A percentile compares a stretch with the other conserved stretches of the same genome.
Conservation (phyloP, 345 rosid genomes). For the Euphorbia peplus region DNA sequence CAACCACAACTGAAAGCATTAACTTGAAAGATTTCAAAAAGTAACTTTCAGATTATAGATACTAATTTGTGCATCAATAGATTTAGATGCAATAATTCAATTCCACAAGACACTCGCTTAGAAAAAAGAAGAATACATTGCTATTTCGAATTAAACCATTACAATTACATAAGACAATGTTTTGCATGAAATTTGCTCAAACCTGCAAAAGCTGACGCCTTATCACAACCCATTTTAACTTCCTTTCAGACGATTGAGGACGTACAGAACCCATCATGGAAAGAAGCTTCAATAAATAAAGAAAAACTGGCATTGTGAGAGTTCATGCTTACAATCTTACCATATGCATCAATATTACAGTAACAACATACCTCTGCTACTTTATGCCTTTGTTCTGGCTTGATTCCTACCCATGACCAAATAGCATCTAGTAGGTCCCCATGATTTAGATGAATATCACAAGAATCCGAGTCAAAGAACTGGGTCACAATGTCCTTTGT, state of each 20-base stretch:
- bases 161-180: background rate
- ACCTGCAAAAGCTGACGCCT: constrained; percentile 98
- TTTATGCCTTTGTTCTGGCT: constrained; percentile 72
- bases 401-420: constrained; percentile 96
- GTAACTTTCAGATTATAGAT: background rate
- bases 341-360: constrained; percentile 1
- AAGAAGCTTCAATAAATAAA: constrained; percentile 63
- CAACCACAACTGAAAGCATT: background rate
- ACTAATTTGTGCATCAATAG: background rate
- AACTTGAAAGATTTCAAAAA: background rate
- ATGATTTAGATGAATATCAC: constrained; percentile 89
- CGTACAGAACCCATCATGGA: constrained; percentile 80
- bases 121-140: background rate
- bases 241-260: constrained; percentile 91
- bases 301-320: constrained; percentile 29
- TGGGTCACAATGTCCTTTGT: constrained; percentile 59
- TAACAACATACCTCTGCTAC: constrained; percentile 76
- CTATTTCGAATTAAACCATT: background rate
- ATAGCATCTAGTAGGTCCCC: constrained; percentile 84
- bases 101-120: background rate
- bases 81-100: background rate
- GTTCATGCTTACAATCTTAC: constrained; percentile 13
- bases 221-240: constrained; percentile 80
- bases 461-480: constrained; percentile 58
- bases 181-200: constrained; percentile 22